Percentiles rank a stretch among this genome's conserved stretches.
Conservation (phyloP, 257 asterid genomes). For the Linderniella brevidens region DNA sequence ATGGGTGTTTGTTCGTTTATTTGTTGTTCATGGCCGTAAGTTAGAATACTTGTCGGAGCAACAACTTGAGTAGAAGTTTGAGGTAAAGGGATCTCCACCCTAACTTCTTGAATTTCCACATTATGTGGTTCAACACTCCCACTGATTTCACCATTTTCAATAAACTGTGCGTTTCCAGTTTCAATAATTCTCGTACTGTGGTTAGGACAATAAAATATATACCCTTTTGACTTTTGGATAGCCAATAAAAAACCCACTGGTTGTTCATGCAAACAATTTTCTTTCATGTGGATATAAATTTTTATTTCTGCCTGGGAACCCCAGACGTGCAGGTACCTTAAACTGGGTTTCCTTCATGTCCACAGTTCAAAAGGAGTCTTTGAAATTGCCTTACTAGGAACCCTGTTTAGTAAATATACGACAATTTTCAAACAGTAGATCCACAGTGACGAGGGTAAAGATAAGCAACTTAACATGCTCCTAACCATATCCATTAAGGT, state of each 20-base stretch:
- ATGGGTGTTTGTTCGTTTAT: too few relatives aligned
- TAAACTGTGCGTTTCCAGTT: not conserved
- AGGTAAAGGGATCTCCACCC: too few relatives aligned
- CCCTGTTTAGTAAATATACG: conserved; percentile 1
- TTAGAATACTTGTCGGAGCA: too few relatives aligned
- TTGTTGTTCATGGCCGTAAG: too few relatives aligned
- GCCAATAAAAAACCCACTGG: not conserved
- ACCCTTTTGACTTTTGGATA: not conserved
- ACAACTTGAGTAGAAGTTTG: too few relatives aligned
- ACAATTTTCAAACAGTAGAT: not conserved
- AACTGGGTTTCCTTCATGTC: conserved; percentile 8
- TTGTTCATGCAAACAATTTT: not conserved
- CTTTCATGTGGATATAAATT: not conserved
- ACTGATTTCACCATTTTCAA: not conserved
- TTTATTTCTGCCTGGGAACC: not conserved
- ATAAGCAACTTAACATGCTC: not conserved
- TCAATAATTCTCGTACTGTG: too few relatives aligned
- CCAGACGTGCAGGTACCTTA: conserved; percentile 5
- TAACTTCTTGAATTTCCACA: too few relatives aligned
- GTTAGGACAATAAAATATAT: too few relatives aligned
- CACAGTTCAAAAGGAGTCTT: conserved; percentile 5
- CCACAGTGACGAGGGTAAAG: conserved; percentile 1
- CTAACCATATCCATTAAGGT: conserved; percentile 1
- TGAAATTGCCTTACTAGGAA: conserved; percentile 4
- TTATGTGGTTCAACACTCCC: too few relatives aligned